Percentiles rank a stretch among this genome's conserved stretches.
Evolutionary conservation across 2,329 filamentous ascomycete genomes (phyloP).

Genomic region (Metarhizium guizhouense): DNA sequence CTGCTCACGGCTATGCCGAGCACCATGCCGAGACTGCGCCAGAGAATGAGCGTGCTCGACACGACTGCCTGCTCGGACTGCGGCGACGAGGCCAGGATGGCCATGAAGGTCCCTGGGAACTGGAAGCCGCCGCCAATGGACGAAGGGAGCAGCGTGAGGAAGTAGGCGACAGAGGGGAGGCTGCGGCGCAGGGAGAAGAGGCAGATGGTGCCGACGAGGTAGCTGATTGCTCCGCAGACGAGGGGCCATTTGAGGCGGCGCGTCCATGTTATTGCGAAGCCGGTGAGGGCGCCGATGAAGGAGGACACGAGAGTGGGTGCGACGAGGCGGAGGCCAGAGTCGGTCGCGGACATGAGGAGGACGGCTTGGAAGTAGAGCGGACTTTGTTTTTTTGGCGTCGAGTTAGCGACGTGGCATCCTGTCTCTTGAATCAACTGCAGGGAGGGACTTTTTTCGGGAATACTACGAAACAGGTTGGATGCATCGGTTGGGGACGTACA

Average conservation of each 20-base stretch:
- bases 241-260: constrained; percentile 52
- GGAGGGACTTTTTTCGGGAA: no score
- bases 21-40: constrained; percentile 62
- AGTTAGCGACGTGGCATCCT: background rate
- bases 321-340: constrained; percentile 63
- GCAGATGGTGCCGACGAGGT: constrained; percentile 40
- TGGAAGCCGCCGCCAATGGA: constrained; percentile 54
- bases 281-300: constrained; percentile 44
- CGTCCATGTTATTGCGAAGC: constrained; percentile 53
- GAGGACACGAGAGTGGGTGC: constrained; percentile 51
- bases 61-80: constrained; percentile 59
- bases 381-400: constrained; percentile 21
- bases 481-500: constrained; percentile 24
- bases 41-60: constrained; percentile 62
- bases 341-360: constrained; percentile 58
- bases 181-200: constrained; percentile 40
- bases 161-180: constrained; percentile 43
- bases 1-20: constrained; percentile 65
- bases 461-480: no score
- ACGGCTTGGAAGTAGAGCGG: constrained; percentile 73
- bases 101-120: constrained; percentile 56
- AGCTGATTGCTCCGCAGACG: constrained; percentile 36
- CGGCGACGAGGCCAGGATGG: constrained; percentile 48
- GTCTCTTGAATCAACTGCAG: no score
- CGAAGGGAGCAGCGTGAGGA: constrained; percentile 47